Conservation (phyloP, 805 yeast genomes). For the Cyberlindnera sargentensis region DNA sequence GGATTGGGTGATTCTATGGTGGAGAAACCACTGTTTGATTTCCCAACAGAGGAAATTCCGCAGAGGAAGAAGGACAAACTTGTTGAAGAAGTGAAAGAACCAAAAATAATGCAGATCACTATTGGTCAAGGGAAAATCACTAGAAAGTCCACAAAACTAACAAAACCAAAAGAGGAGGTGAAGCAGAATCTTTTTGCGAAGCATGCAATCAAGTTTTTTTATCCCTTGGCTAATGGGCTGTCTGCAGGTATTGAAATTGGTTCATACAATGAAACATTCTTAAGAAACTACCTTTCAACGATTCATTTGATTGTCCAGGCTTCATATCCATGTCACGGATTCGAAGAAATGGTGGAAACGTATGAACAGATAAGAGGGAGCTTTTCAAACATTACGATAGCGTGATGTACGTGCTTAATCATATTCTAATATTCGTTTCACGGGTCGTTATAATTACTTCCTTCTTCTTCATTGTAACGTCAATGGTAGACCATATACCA, state of each 20-base stretch:
- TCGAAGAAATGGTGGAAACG: constrained; percentile 27
- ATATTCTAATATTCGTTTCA: background rate
- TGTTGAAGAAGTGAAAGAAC: constrained; percentile 8
- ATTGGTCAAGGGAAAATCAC: constrained; percentile 15
- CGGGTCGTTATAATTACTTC: constrained; percentile 5
- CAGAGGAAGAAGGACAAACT: constrained; percentile 4
- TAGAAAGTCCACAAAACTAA: constrained; percentile 31
- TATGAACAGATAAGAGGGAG: constrained; percentile 22
- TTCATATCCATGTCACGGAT: constrained; percentile 38
- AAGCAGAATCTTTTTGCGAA: constrained; percentile 27
- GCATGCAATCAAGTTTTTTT: constrained; percentile 39
- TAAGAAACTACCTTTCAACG: constrained; percentile 44
- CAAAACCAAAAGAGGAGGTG: constrained; percentile 5
- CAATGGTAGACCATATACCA: constrained; percentile 82
- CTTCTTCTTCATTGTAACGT: constrained; percentile 12
- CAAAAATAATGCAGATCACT: constrained; percentile 14
- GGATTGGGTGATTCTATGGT: constrained; percentile 51
- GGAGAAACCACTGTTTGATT: constrained; percentile 29
- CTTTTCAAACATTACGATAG: constrained; percentile 6
- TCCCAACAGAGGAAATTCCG: constrained; percentile 28
- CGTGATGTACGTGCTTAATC: background rate
- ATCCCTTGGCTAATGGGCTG: constrained; percentile 50
- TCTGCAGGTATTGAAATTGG: constrained; percentile 48
- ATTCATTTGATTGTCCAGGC: constrained; percentile 39
- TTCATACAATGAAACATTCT: constrained; percentile 42